Base-by-base conservation (phyloP, 2,329 filamentous ascomycete genomes). In the Ambrosiella beaveri region DNA sequence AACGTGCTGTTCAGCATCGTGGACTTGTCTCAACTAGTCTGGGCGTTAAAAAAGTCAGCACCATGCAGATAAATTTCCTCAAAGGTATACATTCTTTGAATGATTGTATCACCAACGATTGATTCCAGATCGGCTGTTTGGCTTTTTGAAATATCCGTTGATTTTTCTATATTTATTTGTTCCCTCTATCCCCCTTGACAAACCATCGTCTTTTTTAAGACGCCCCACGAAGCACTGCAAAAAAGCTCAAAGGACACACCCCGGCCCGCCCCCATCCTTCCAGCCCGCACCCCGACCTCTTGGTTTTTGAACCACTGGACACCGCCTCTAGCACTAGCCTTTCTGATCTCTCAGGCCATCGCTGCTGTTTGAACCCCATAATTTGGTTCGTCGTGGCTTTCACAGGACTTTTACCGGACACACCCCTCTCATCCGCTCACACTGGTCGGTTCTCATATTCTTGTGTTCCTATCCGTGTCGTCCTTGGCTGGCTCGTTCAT, bases 231-330 rank as follows among this genome's bases (percentile, higher is more conserved):
- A 13, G 11, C 44, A 47, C 44, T 15, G 13, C 44, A 47, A 47
- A 47, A 17, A 17, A 47, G 27, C 44, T 51, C 38, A 56, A 52
- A 45, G n/a, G 39, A 49, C 47, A 50, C 53, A 39, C 45, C 57
- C 57, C 57, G 19, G 44, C 45, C 44, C 45, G 38, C 45, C 53
- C 44, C 57, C 57, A 45, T 52, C 53, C 37, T 45, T 47, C 53
- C 38, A 56, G 45, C 45, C 45, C 37, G 53, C 47, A 39, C 38
- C 56, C 57, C 57, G 57, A 59, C 57, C 57, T 51, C 57, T 53
- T 59, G 44, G 50, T 49, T 59, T 59, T 59, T 59, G 40, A 36
- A 17, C 51, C 35, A 49, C 53, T 54, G 57, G 57, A 51, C 57
- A 54, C 51, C 19, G 51, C 51, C 41, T 50, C 40, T 38, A 58